Evolutionary conservation across 805 yeast genomes (phyloP), one percentile per base, ranked within the genome.

Genomic region (Allodekkera sacchari): DNA sequence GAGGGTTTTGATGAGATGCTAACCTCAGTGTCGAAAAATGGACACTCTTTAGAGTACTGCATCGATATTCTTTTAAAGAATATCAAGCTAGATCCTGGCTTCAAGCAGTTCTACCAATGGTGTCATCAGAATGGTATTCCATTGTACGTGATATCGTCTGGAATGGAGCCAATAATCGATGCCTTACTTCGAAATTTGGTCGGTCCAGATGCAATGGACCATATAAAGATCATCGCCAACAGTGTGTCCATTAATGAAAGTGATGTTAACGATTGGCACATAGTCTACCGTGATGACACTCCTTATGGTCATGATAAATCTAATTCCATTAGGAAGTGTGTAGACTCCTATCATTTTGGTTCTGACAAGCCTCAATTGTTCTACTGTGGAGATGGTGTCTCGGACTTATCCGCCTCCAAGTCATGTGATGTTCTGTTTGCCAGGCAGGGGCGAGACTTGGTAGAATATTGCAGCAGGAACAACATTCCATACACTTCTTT

Each of bases 361-460:
- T 30, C 18, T 7, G 48, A 56, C 14, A 66, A 72, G 30, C 95
- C 94, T 11, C 63, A 65, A 24, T 68, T 85, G 45, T 84, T 89
- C 55, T 92, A 92, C 64, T 83, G 95, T 50, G 99, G 99, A 37
- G 99, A 92, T 55, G 99, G 99, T 42, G 96, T 92, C 20, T 79
- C 94, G 28, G 99, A 92, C 57, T 65, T 92, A 45, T 74, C 85
- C 36, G 98, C 98, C 16, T 96, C 97, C 16, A 79, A 82, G 51
- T 96, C 92, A 57, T 87, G 98, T 25, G 89, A 92, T 56, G 65
- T 89, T 44, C 63, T 92, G 43, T 92, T 89, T 58, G 98, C 98
- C 28, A 89, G 87, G 62, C 74, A 75, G 42, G 98, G 96, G 30
- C 76, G 81, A 48, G 97, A 92, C 53, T 69, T 92, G 45, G 80